Percentiles rank a stretch among this genome's conserved stretches.
Conservation (phyloP, 23 red algal genomes). For the Gracilariopsis chorda region DNA sequence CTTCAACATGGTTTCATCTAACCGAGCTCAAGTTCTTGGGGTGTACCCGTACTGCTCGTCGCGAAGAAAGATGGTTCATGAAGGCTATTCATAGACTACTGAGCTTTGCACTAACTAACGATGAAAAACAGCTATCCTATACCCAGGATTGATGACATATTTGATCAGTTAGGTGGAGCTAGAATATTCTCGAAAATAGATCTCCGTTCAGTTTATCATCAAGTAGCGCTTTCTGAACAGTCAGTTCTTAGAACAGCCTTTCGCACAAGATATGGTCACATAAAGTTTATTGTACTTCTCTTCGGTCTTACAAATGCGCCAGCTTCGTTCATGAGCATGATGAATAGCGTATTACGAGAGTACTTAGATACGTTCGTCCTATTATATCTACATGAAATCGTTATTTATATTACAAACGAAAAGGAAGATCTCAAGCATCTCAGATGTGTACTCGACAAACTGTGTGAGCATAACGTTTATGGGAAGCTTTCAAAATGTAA, state of each 20-base stretch:
- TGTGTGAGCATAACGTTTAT: not conserved
- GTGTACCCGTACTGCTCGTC: not conserved
- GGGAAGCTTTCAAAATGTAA: not conserved
- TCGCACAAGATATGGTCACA: not conserved
- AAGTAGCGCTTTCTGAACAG: not conserved
- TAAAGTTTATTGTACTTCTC: not conserved
- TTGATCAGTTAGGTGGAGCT: not conserved
- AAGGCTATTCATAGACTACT: not conserved
- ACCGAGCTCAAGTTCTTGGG: too few species aligned
- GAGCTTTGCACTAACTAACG: not conserved
- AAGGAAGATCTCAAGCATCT: slow-evolving; percentile 12
- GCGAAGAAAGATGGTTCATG: not conserved
- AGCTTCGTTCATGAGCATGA: not conserved
- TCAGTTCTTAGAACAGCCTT: not conserved
- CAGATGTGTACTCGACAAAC: not conserved
- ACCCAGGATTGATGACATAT: not conserved
- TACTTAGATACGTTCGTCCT: not conserved
- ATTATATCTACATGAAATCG: not conserved
- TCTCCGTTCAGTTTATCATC: not conserved
- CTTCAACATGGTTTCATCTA: too few species aligned
- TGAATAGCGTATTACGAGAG: not conserved
- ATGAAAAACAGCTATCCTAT: not conserved
- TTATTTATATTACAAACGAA: not conserved
- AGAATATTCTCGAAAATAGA: slow-evolving; percentile 8
- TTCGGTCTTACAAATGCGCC: slow-evolving; percentile 21